Base-by-base conservation (phyloP, 768 basidiomycete species). In the Termitomyces sp. region DNA sequence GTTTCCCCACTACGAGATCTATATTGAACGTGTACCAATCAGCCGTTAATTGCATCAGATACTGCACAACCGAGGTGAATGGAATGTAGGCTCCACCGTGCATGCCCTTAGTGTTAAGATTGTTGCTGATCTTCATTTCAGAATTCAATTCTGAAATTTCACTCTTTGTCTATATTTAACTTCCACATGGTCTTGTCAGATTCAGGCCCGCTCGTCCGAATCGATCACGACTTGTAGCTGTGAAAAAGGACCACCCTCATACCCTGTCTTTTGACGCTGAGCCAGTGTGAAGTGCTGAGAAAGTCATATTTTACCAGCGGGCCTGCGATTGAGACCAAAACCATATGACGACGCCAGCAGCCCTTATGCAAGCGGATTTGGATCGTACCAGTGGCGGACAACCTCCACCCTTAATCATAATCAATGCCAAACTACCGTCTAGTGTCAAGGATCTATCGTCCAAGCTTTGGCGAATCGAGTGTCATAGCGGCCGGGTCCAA, bases 401-500 rank as follows among this genome's bases (percentile, higher is more conserved):
- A 41, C 13, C 32, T 36, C n/a, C 43, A 27, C 13, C 44, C 16
- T 32, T 61, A 42, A 55, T 52, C 18, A 61, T 68, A 39, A 64
- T 55, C 54, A 70, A 73, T 36, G 72, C 71, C 29, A 68, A 67
- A 16, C 61, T 74, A 26, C 63, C 71, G 50, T 62, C 72, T 59
- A 31, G 63, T 37, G 71, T 72, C 47, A 60, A 48, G 26, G 29
- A 64, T 32, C 53, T 61, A 37, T 68, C 67, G 39, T 63, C 64
- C 42, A 65, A 61, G 43, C 65, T 71, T 43, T 73, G 71, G 69
- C 70, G 66, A 48, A 61, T 74, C 16, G 60, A 67, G 37, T 74
- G 73, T 61, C 56, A 59, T 6, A 52, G 62, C 46, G 71, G 71
- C 43, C 64, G 57, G 41, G 68, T 75, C 1, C 53, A 66, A 24